Conservation (phyloP, 1,139 yeast genomes). For the Hyphopichia burtonii region DNA sequence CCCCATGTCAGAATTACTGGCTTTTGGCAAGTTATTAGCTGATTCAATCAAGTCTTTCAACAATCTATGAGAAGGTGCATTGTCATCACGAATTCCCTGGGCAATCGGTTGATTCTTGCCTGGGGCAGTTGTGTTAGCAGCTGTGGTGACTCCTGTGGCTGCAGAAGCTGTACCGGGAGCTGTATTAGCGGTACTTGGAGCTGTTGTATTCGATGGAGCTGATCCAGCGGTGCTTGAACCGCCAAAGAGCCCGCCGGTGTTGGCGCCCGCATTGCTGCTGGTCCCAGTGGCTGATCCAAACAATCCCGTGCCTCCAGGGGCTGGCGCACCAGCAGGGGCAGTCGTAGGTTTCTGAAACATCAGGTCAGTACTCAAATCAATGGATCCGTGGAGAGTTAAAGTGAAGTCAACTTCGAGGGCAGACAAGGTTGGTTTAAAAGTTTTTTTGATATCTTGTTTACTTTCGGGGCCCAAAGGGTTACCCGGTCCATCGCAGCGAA, state of each 20-base stretch:
- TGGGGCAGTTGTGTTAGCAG: neutral
- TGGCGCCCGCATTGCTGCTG: neutral
- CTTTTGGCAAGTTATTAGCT: constrained; percentile 66
- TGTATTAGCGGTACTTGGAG: no score
- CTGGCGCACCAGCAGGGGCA: neutral
- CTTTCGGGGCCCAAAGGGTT: constrained; percentile 1
- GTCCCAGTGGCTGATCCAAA: neutral
- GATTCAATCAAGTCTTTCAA: constrained; percentile 69
- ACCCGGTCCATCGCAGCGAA: constrained; percentile 4
- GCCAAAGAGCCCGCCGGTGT: neutral
- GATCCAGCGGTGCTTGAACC: neutral
- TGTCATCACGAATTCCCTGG: neutral
- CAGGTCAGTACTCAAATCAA: neutral
- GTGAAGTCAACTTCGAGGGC: neutral
- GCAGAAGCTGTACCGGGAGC: neutral
- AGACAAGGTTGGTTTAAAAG: no score
- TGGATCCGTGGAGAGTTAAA: no score
- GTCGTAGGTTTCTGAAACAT: neutral
- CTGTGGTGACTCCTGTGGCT: no score
- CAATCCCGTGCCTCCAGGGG: neutral
- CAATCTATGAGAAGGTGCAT: constrained; percentile 14
- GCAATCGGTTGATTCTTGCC: neutral
- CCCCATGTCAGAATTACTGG: constrained; percentile 61
- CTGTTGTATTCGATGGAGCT: neutral
- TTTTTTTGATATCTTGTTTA: neutral